A percentile compares a stretch with the other conserved stretches of the same genome.
phyloP scores from a whole-genome alignment of 177 flowering plant species.

The Viscum album region DNA sequence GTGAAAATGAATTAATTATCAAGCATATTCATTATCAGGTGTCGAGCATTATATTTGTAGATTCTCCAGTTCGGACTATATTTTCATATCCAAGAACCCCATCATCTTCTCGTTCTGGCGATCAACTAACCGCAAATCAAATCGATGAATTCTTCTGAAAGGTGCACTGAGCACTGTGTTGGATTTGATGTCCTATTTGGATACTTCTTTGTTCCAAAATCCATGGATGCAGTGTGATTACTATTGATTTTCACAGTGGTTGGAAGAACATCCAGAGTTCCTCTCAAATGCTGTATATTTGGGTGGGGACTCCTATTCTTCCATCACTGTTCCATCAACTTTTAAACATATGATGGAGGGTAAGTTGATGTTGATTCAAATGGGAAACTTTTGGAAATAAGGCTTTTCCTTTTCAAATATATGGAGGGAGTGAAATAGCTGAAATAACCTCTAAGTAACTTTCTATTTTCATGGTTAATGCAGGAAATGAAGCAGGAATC shows the following conservation, averaged over 20 bases:
- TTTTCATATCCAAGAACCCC: slow-evolving; percentile 31
- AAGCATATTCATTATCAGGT: slow-evolving; percentile 12
- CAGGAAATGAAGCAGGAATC: no score
- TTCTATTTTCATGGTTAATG: no score
- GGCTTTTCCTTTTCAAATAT: no score
- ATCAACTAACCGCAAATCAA: slow-evolving; percentile 14
- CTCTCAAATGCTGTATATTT: slow-evolving; percentile 27
- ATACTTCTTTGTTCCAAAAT: no score
- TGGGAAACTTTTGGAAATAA: background rate
- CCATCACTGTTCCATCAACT: slow-evolving; percentile 21
- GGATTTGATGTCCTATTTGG: background rate
- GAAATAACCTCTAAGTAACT: no score
- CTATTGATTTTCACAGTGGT: slow-evolving; percentile 26
- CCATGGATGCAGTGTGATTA: background rate
- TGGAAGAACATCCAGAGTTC: slow-evolving; percentile 28
- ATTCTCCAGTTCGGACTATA: slow-evolving; percentile 43
- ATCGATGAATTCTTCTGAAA: slow-evolving; percentile 26
- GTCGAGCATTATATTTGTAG: slow-evolving; percentile 36
- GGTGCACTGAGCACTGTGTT: slow-evolving; percentile 19
- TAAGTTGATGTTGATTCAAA: slow-evolving; percentile 1
- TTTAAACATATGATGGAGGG: slow-evolving; percentile 20
- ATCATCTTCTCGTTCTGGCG: slow-evolving; percentile 16
- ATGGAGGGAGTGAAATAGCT: no score
- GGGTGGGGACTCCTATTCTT: slow-evolving; percentile 38
- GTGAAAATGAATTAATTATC: no score